Evolutionary conservation across 2,329 filamentous ascomycete genomes (phyloP), one percentile per base, ranked within the genome.

Genomic region (Tolypocladium capitatum): DNA sequence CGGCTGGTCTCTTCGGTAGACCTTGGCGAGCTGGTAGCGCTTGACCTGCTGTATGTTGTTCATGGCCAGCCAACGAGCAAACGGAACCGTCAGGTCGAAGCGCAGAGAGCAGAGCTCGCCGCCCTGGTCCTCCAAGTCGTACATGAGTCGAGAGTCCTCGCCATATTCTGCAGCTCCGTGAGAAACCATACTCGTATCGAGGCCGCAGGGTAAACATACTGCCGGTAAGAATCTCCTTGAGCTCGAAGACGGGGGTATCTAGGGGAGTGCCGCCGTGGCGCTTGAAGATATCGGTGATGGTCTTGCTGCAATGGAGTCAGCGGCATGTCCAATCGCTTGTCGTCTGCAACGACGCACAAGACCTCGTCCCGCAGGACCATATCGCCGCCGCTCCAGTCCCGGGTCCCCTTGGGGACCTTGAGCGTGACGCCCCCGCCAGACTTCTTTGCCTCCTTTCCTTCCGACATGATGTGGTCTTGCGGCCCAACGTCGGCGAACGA

Each of bases 21-120:
- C 90, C 70, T 95, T 95, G 56, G 88, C 89, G 56, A 97, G 90
- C 70, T 95, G 89, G 67, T 94, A 96, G 60, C 91, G 80, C 72
- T 94, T 95, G 70, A 95, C 91, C 65, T 75, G 83, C 64, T 86
- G 81, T 48, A 94, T 75, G 53, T 83, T 76, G 68, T 94, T 94
- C 87, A 94, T 92, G 59, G 90, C 90, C 52, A 95, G 78, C 80
- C 85, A 96, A 60, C 90, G 82, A 52, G 91, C 90, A 61, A 95
- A 92, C 31, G 88, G 88, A 11, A 94, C 88, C 1, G 88, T 94
- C 56, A 94, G 69, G 61, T 94, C 88, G 68, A 92, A 94, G 58
- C 88, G 81, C 52, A 94, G 73, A 21, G 86, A 89, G 59, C 63
- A 67, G 46, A 68, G 56, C 70, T 94, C 88, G 53, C 88, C 87